Evolutionary conservation across 139 green algal species (phyloP).

Genomic region (Zygnema cylindricum): DNA sequence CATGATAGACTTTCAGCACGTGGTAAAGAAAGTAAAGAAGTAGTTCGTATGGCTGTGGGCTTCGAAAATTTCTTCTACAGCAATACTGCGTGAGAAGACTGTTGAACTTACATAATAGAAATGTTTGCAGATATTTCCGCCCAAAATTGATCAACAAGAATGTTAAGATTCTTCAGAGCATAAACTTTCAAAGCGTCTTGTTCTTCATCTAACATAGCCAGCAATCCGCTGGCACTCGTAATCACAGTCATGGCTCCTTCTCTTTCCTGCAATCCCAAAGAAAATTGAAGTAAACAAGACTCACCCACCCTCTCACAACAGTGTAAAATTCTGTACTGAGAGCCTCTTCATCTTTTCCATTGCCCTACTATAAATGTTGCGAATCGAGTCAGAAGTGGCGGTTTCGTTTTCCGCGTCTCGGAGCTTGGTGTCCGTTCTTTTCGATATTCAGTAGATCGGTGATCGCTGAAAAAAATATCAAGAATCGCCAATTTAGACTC

Average conservation of each 20-base stretch:
- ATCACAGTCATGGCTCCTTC: conserved; percentile 63
- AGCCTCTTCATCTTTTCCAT: not conserved
- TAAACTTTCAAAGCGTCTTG: conserved; percentile 72
- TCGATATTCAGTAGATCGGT: too few relatives aligned
- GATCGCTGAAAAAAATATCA: too few relatives aligned
- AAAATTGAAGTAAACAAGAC: not conserved
- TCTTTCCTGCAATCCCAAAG: too few relatives aligned
- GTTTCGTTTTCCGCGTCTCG: too few relatives aligned
- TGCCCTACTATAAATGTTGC: not conserved
- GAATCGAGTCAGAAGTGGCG: too few relatives aligned
- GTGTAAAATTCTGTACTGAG: not conserved
- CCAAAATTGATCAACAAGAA: conserved; percentile 61
- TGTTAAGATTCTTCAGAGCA: conserved; percentile 63
- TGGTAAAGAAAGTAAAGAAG: too few relatives aligned
- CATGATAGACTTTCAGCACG: too few relatives aligned
- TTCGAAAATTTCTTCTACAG: too few relatives aligned
- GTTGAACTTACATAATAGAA: conserved; percentile 60
- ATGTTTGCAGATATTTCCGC: conserved; percentile 62
- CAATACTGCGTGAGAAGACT: too few relatives aligned
- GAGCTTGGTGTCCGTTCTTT: too few relatives aligned
- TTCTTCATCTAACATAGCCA: conserved; percentile 88
- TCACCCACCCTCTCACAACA: not conserved
- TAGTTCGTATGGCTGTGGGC: too few relatives aligned
- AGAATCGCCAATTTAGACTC: too few relatives aligned
- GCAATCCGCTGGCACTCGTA: conserved; percentile 77